Conservation (phyloP, 495 filamentous ascomycete genomes). For the Rostrohypoxylon terebratum region DNA sequence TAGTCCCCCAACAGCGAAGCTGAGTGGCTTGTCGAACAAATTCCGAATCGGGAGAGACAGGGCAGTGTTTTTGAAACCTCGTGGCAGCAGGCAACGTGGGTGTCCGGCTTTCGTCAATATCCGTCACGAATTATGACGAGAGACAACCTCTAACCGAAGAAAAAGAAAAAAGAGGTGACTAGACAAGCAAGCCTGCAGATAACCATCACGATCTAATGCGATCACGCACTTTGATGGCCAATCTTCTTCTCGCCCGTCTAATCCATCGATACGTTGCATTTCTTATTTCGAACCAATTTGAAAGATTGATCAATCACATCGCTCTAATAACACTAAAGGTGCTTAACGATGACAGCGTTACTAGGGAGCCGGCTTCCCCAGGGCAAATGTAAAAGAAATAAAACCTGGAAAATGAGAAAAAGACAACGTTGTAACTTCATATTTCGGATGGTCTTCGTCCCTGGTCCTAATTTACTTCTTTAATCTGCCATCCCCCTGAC, state of each 20-base stretch:
- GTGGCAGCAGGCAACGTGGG: constrained; percentile 32
- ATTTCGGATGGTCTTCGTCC: constrained; percentile 42
- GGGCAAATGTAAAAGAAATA: constrained; percentile 28
- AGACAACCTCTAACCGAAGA: constrained; percentile 8
- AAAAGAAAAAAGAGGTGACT: constrained; percentile 22
- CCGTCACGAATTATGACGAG: constrained; percentile 37
- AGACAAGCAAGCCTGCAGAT: constrained; percentile 17
- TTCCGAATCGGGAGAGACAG: constrained; percentile 37
- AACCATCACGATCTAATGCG: constrained; percentile 34
- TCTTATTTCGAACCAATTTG: constrained; percentile 37
- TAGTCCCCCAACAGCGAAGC: constrained; percentile 17
- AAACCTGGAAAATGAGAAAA: constrained; percentile 8
- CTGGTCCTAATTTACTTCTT: constrained; percentile 46
- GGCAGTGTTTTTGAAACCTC: constrained; percentile 39
- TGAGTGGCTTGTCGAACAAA: constrained; percentile 37
- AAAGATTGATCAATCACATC: constrained; percentile 43
- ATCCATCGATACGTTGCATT: constrained; percentile 38
- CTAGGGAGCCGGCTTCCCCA: constrained; percentile 35
- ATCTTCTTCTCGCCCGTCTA: constrained; percentile 30
- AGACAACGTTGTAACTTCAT: constrained; percentile 41
- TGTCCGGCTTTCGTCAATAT: constrained; percentile 34
- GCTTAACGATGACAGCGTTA: constrained; percentile 12
- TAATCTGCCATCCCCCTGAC: constrained; percentile 40
- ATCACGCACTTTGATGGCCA: constrained; percentile 25
- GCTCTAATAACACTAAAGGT: constrained; percentile 16